phyloP scores from a whole-genome alignment of 805 yeast species.

The Kodamaea sagamina region DNA sequence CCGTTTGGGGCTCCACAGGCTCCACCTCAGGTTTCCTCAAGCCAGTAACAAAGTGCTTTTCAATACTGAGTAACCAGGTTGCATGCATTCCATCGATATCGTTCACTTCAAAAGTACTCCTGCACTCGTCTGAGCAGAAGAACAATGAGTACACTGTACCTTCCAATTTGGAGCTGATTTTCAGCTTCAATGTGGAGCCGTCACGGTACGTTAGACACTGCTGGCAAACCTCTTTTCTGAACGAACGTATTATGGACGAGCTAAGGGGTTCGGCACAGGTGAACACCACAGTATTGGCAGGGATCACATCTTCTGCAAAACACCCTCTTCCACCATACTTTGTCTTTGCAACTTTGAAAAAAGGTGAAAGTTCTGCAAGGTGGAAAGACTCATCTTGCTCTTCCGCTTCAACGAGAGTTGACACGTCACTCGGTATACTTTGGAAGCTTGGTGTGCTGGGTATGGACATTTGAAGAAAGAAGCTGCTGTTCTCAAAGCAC shows the following conservation, averaged over 20 bases:
- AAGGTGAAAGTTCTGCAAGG: conserved; percentile 23
- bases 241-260: conserved; percentile 50
- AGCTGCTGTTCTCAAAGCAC: neutral
- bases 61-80: conserved; percentile 36
- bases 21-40: conserved; percentile 29
- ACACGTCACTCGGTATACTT: conserved; percentile 8
- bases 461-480: conserved; percentile 4
- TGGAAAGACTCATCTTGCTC: neutral
- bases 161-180: conserved; percentile 24
- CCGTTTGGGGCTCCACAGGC: conserved; percentile 16
- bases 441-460: conserved; percentile 4
- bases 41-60: conserved; percentile 29
- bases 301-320: conserved; percentile 46
- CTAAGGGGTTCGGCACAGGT: conserved; percentile 46
- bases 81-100: conserved; percentile 42
- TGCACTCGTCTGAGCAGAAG: conserved; percentile 56
- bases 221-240: conserved; percentile 64
- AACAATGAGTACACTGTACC: conserved; percentile 41
- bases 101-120: conserved; percentile 31
- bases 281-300: conserved; percentile 43
- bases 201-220: conserved; percentile 51
- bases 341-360: conserved; percentile 40
- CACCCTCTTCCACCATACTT: conserved; percentile 63
- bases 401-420: conserved; percentile 6
- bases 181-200: conserved; percentile 50